Evolutionary conservation across 192 early-diverging fungal genomes (phyloP).

Genomic region (Gigaspora rosea): DNA sequence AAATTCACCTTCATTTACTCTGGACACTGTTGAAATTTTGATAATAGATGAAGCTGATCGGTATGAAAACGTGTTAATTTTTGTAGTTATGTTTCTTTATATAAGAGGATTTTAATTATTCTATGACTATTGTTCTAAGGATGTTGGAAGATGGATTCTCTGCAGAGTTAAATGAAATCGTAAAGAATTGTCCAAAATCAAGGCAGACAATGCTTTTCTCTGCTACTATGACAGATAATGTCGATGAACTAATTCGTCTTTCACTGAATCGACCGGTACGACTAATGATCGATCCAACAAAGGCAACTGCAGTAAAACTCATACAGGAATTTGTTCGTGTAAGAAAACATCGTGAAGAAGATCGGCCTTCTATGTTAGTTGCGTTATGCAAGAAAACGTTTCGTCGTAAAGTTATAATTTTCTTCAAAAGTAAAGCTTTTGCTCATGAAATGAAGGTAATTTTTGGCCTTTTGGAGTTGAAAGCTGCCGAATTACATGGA

Average conservation of each 20-base stretch:
- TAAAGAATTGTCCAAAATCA: slow-evolving; percentile 80
- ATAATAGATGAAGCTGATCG: slow-evolving; percentile 99
- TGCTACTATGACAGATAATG: slow-evolving; percentile 99
- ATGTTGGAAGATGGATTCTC: slow-evolving; percentile 99
- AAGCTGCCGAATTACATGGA: slow-evolving; percentile 92
- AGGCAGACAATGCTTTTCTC: slow-evolving; percentile 99
- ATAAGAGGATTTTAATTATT: no score
- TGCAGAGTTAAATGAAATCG: slow-evolving; percentile 94
- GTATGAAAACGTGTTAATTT: slow-evolving; percentile 32
- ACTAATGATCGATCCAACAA: slow-evolving; percentile 84
- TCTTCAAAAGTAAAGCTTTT: slow-evolving; percentile 92
- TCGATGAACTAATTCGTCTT: slow-evolving; percentile 92
- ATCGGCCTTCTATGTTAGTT: slow-evolving; percentile 82
- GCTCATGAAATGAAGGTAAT: slow-evolving; percentile 99
- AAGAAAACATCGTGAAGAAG: slow-evolving; percentile 78
- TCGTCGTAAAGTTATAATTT: slow-evolving; percentile 80
- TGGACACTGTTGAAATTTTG: slow-evolving; percentile 92
- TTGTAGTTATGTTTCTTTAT: neutral
- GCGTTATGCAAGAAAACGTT: slow-evolving; percentile 84
- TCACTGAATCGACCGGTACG: slow-evolving; percentile 88
- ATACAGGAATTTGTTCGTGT: slow-evolving; percentile 97
- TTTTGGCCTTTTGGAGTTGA: slow-evolving; percentile 87
- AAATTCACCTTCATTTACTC: slow-evolving; percentile 85
- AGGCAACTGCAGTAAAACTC: slow-evolving; percentile 75
- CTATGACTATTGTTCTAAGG: slow-evolving; percentile 35